Evolutionary conservation across 495 filamentous ascomycete genomes (phyloP).

Genomic region (Aspergillus bridgeri): DNA sequence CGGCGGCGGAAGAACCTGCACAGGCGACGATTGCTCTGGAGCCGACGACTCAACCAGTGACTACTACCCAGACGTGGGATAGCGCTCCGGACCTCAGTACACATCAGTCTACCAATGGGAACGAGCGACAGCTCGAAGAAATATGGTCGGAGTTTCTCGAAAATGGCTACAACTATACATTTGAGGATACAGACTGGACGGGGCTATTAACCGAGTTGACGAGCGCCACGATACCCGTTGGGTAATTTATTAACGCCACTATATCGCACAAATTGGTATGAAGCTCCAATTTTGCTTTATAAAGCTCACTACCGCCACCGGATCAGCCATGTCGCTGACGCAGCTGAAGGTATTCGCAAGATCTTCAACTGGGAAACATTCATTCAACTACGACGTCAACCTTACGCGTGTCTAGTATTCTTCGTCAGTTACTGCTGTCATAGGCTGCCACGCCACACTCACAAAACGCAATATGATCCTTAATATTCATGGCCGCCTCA

Average conservation of each 20-base stretch:
- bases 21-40: neutral
- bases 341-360: neutral
- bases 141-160: slow-evolving; percentile 38
- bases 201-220: slow-evolving; percentile 34
- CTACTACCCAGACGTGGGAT: neutral
- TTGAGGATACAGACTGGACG: slow-evolving; percentile 31
- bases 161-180: slow-evolving; percentile 19
- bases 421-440: neutral
- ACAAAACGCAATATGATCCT: slow-evolving; percentile 67
- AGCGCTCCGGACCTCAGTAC: neutral
- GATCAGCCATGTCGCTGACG: neutral
- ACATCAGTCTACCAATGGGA: neutral
- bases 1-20: neutral
- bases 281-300: neutral
- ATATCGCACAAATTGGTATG: too few relatives aligned
- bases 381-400: slow-evolving; percentile 33
- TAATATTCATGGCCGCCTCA: slow-evolving; percentile 54
- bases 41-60: neutral
- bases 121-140: slow-evolving; percentile 25
- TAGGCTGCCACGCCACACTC: slow-evolving; percentile 22
- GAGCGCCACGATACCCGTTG: slow-evolving; percentile 15
- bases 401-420: slow-evolving; percentile 38
- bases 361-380: neutral
- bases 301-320: neutral
- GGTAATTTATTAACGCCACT: too few relatives aligned